phyloP scores from a whole-genome alignment of 2,329 filamentous ascomycete species.

The Fusarium tjaetaba region DNA sequence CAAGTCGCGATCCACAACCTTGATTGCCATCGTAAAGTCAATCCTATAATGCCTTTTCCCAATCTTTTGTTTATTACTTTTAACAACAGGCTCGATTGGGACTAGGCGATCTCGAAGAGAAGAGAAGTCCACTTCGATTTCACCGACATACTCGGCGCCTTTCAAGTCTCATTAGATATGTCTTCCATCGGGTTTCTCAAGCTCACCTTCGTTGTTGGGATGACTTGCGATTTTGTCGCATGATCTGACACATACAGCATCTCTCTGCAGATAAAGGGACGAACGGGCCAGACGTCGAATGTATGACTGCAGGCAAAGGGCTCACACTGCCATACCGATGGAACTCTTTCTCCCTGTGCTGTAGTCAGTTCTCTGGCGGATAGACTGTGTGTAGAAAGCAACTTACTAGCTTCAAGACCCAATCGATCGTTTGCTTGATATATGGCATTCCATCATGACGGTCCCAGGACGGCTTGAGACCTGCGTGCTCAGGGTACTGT shows the following conservation, averaged over 20 bases:
- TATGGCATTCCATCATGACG: neutral
- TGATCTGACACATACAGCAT: neutral
- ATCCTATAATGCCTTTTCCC: neutral
- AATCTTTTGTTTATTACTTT: accelerated
- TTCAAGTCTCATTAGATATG: accelerated
- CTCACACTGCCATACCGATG: neutral
- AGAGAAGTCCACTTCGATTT: neutral
- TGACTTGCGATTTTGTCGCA: neutral
- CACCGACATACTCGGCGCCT: neutral
- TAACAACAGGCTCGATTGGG: neutral
- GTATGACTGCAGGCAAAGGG: neutral
- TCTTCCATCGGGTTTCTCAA: accelerated
- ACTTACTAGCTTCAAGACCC: neutral
- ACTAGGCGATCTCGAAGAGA: neutral
- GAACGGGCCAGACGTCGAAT: neutral
- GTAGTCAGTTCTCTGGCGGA: neutral
- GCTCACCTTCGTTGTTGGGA: neutral
- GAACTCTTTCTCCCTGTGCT: neutral
- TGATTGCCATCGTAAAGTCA: neutral
- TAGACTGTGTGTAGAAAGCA: no score
- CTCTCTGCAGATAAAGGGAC: neutral
- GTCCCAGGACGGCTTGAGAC: accelerated
- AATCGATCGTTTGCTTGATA: neutral
- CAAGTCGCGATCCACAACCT: neutral
- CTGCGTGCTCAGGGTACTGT: neutral